Conservation (phyloP, 75 land plant genomes). For the Cunninghamia lanceolata region DNA sequence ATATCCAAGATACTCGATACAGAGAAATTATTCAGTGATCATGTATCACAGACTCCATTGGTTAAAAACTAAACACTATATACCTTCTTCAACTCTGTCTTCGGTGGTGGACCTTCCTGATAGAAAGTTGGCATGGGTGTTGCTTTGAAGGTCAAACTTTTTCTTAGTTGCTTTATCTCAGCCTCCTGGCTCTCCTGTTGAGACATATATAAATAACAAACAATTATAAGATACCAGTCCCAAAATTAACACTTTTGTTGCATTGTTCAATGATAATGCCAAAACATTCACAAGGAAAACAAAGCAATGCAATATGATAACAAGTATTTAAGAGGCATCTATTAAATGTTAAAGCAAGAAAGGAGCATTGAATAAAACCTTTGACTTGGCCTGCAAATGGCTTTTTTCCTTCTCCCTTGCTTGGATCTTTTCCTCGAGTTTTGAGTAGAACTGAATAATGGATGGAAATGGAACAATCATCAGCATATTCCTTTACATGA, state of each 20-base stretch:
- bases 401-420: conserved; percentile 51
- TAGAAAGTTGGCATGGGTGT: conserved; percentile 60
- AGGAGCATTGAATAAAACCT: conserved; percentile 19
- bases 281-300: neutral
- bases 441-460: conserved; percentile 35
- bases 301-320: neutral
- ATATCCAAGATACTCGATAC: neutral
- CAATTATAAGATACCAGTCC: neutral
- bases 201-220: neutral
- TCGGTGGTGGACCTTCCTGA: conserved; percentile 48
- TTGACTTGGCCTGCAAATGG: conserved; percentile 48
- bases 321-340: neutral
- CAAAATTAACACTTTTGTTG: neutral
- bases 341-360: neutral
- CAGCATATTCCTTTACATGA: conserved; percentile 1
- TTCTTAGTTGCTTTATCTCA: conserved; percentile 46
- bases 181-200: conserved; percentile 44
- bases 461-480: conserved; percentile 1
- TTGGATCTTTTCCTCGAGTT: conserved; percentile 46
- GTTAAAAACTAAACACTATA: neutral
- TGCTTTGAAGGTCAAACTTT: conserved; percentile 55
- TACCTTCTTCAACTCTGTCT: conserved; percentile 56
- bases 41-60: neutral
- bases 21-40: neutral
- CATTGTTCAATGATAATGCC: neutral